Evolutionary conservation across 2,329 filamentous ascomycete species (phyloP), one percentile per base, ranked within the genome.

Genomic region (Aspergillus hiratsukae): DNA sequence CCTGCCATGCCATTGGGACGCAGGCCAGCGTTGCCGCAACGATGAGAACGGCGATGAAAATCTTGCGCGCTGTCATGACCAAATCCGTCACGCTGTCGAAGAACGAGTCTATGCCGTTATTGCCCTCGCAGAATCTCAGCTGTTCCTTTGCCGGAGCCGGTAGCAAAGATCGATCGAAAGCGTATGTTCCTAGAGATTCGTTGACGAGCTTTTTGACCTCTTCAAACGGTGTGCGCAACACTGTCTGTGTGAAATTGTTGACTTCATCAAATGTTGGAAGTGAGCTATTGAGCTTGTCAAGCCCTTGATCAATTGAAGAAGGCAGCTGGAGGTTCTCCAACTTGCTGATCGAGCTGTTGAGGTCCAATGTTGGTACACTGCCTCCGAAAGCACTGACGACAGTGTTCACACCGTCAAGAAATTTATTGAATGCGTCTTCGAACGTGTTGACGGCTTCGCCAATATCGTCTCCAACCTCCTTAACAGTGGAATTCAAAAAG

Each of bases 101-200:
- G 78, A 97, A 97, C 61, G 86, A 80, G 68, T 87, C 85, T 73
- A 99, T 88, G 31, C 83, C 85, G 62, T 90, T 83, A 75, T 94
- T 91, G 69, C 91, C 85, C 45, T 90, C 90, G 78, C 94, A 99
- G 77, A 99, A 97, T 0, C 83, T 87, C 53, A 99, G 80, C 40
- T 85, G 78, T 72, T 95, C 83, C 77, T 96, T 96, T 64, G 87
- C 78, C 1, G 94, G 91, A 2, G 96, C 82, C 0, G 92, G 91
- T 65, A 99, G 93, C 9, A 88, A 75, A 11, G 84, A 83, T 17
- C 86, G 81, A 69, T 97, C 85, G 70, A 97, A 96, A 31, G 80
- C 81, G 79, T 91, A 97, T 59, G 78, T 82, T 51, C 85, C 83
- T 66, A 94, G 83, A 35, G 82, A 86, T 14, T 86, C 76, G 62